Evolutionary conservation across 1,139 yeast species (phyloP), one percentile per base, ranked within the genome.

Genomic region (Blastobotrys aristatus): DNA sequence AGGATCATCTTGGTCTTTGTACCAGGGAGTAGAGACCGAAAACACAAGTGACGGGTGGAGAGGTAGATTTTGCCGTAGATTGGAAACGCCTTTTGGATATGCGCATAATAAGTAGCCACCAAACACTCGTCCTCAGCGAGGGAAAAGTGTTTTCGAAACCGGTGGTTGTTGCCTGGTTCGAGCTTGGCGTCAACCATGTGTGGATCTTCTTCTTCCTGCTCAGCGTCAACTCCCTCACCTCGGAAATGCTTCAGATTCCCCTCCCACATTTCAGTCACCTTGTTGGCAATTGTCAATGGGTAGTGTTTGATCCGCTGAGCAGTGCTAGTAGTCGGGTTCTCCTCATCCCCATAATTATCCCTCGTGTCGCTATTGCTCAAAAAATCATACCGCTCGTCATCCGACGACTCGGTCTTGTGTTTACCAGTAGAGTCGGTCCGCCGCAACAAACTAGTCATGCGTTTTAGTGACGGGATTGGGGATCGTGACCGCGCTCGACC

Each of bases 51-150:
- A 32, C 72, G 73, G 22, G 74, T 71, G 1, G 95, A 86, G 17
- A 90, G 61, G 59, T 88, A 88, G 2, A 90, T 61, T 60, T 86
- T 86, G 2, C 97, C 97, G 65, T 85, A 86, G 4, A 83, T 71
- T 0, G 96, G 96, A 16, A 86, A 66, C 2, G 84, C 76, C 53
- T 84, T 77, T 52, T 77, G 81, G 26, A 89, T 65, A 64, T 87
- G 86, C 6, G 85, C 76, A 59, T 78, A 82, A 60, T 86, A 90
- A 1, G 88, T 74, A 0, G 95, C 82, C 0, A 82, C 65, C 48
- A 90, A 69, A 6, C 63, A 63, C 40, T 77, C 80, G 2, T 71
- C 65, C 1, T 71, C 73, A 6, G 75, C 70, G 11, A 88, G 67
- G 0, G 92, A 79, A 59, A 90, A 90, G 58, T 82, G 85, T 1